Evolutionary conservation across 345 rosid genomes (phyloP), one percentile per base, ranked within the genome.

Genomic region (Geranium brycei): DNA sequence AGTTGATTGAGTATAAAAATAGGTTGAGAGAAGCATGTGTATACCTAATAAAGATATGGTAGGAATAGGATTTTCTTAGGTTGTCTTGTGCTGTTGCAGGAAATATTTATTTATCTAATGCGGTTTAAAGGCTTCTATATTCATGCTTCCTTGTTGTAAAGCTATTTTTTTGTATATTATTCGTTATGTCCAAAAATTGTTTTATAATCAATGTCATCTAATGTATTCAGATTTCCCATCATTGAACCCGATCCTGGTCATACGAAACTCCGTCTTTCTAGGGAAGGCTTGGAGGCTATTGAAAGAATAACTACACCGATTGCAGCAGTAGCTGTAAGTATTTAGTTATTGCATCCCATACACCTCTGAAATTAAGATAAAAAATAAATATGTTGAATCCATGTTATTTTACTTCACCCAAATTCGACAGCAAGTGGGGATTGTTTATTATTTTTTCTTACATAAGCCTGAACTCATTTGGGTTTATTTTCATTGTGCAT

Each of bases 201-300:
- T 15, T 17, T 40, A 1, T 56, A 64, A 51, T 16, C 18, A 51
- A 59, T 40, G 51, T 63, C 58, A 47, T 23, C 7, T 63, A 65
- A 38, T 35, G 41, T 7, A 35, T 35, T 35, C 79, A 95, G 99
- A 66, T 91, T 91, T 79, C 96, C 96, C 17, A 88, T 95, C 38
- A 78, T 91, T 23, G 99, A 91, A 67, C 99, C 99, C 79, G 96
- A 87, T 84, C 95, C 91, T 32, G 87, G 88, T 68, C 99, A 91
- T 71, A 95, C 97, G 32, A 95, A 95, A 81, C 97, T 95, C 67
- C 96, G 85, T 51, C 97, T 95, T 77, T 64, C 95, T 40, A 83
- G 81, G 69, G 95, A 84, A 78, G 99, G 99, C 57, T 78, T 91
- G 80, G 96, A 88, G 80, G 88, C 85, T 62, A 88, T 95, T 65